Evolutionary conservation across 1,284 basidiomycete species (phyloP).

Genomic region (Trichosporon inkin): DNA sequence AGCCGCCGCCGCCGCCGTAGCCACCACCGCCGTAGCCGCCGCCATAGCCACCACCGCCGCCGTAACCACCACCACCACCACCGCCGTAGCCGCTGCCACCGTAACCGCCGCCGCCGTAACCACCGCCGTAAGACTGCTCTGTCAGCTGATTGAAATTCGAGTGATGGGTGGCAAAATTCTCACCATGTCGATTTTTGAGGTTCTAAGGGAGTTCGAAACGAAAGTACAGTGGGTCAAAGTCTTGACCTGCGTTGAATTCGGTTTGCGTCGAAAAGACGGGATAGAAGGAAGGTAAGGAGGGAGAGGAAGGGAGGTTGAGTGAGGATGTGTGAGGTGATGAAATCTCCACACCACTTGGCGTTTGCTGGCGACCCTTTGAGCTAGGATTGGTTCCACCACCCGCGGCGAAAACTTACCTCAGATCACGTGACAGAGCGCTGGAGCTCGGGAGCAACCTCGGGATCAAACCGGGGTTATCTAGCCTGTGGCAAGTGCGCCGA

Average conservation of each 20-base stretch:
- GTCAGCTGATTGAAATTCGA: slow-evolving; percentile 3
- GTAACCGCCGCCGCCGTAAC: slow-evolving; percentile 34
- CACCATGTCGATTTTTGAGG: slow-evolving; percentile 8
- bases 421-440: neutral
- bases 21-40: slow-evolving; percentile 52
- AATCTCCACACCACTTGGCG: neutral
- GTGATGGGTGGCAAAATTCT: neutral
- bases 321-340: slow-evolving; percentile 9
- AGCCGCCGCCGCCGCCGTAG: slow-evolving; percentile 23
- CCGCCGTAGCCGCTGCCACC: slow-evolving; percentile 43
- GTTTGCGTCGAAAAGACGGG: slow-evolving; percentile 6
- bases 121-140: slow-evolving; percentile 39
- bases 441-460: neutral
- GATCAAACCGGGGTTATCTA: neutral
- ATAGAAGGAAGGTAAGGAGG: neutral
- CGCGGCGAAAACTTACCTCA: neutral
- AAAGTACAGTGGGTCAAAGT: slow-evolving; percentile 6
- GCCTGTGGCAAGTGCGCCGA: neutral
- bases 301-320: slow-evolving; percentile 3
- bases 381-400: neutral
- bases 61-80: slow-evolving; percentile 21
- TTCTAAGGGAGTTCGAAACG: slow-evolving; percentile 3
- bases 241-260: slow-evolving; percentile 9
- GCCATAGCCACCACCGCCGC: slow-evolving; percentile 32
- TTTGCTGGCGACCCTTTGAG: neutral